Conservation (phyloP, 371 early-diverging fungal species). For the Apophysomyces trapeziformis region DNA sequence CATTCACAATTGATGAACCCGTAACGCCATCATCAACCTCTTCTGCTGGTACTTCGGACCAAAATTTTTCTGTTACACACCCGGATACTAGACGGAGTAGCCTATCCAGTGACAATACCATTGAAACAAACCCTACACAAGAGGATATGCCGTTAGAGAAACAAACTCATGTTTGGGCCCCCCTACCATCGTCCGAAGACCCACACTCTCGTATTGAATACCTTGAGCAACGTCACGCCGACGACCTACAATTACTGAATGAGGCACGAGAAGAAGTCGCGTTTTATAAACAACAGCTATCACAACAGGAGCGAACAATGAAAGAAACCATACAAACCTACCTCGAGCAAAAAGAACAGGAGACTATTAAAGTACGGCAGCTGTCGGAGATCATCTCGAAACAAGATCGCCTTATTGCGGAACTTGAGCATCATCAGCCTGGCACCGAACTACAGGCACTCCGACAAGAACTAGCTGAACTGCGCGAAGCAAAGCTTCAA, state of each 20-base stretch:
- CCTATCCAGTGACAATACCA: not conserved
- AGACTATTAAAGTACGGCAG: constrained; percentile 22
- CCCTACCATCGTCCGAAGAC: constrained; percentile 5
- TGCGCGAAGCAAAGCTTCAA: constrained; percentile 21
- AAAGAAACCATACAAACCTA: constrained; percentile 15
- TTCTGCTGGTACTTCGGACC: constrained; percentile 20
- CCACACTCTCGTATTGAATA: constrained; percentile 13
- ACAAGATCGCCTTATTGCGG: constrained; percentile 39
- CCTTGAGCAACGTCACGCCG: constrained; percentile 10
- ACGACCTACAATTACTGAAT: not conserved
- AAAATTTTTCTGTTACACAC: constrained; percentile 6
- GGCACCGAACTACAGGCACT: constrained; percentile 1
- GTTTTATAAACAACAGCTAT: constrained; percentile 15
- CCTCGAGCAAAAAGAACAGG: constrained; percentile 27
- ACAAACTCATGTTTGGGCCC: constrained; percentile 1
- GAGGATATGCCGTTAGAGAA: not conserved
- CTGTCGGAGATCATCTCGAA: constrained; percentile 29
- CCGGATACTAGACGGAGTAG: not conserved
- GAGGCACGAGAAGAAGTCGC: constrained; percentile 5
- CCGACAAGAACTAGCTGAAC: constrained; percentile 21
- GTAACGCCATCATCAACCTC: constrained; percentile 10
- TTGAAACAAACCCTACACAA: not conserved
- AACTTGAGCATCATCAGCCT: constrained; percentile 21
- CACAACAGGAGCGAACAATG: constrained; percentile 24
- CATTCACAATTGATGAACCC: constrained; percentile 25